phyloP scores from a whole-genome alignment of 495 filamentous ascomycete species.

The Aspergillus ostianus region DNA sequence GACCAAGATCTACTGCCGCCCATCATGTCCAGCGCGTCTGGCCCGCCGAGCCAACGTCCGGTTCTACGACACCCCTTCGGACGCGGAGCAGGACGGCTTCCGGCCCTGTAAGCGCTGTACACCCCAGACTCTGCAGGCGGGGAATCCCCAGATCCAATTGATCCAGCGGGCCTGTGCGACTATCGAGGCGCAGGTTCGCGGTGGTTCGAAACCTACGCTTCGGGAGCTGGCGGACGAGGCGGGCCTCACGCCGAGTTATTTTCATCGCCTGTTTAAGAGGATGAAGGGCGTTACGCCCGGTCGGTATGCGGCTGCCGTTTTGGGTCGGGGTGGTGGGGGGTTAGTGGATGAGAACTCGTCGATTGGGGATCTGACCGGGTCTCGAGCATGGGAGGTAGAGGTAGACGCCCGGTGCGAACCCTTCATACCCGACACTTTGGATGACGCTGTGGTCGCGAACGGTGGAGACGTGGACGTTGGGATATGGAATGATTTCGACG shows the following conservation, averaged over 20 bases:
- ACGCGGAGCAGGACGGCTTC: conserved; percentile 57
- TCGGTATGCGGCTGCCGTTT: conserved; percentile 39
- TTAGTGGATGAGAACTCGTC: conserved; percentile 7
- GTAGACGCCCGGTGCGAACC: conserved; percentile 7
- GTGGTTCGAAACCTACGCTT: conserved; percentile 41
- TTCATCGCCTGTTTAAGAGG: conserved; percentile 62
- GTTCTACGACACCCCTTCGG: conserved; percentile 55
- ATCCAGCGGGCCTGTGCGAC: conserved; percentile 46
- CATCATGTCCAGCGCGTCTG: conserved; percentile 58
- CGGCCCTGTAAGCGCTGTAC: conserved; percentile 65
- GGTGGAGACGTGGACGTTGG: conserved; percentile 6
- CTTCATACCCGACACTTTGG: conserved; percentile 15
- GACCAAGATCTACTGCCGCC: conserved; percentile 64
- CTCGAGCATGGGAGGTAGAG: conserved; percentile 21
- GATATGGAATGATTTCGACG: conserved; percentile 42
- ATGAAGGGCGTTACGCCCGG: conserved; percentile 60
- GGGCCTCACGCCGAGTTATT: conserved; percentile 58
- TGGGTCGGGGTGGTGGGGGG: neutral
- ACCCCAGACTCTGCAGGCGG: conserved; percentile 42
- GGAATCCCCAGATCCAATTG: conserved; percentile 42
- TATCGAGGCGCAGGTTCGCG: conserved; percentile 25
- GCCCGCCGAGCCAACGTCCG: conserved; percentile 60
- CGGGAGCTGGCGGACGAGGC: conserved; percentile 52
- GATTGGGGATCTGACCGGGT: neutral
- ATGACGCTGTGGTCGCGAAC: conserved; percentile 6